Evolutionary conservation across 1,284 basidiomycete species (phyloP).

Genomic region (Moesziomyces parantarcticus): DNA sequence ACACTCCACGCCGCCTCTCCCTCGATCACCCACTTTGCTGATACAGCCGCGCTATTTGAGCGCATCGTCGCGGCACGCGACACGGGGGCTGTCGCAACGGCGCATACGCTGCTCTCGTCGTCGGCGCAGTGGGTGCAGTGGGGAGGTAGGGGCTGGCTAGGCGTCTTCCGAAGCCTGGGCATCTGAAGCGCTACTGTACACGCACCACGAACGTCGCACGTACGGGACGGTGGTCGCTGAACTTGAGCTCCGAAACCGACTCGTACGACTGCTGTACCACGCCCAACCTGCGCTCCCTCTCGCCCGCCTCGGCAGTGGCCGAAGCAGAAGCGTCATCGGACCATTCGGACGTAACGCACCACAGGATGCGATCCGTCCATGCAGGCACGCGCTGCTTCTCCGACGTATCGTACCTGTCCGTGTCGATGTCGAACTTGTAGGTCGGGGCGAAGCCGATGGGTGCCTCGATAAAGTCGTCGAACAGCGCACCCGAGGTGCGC

Average conservation of each 20-base stretch:
- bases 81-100: constrained; percentile 8
- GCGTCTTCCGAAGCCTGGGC: constrained; percentile 28
- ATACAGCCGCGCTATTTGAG: constrained; percentile 11
- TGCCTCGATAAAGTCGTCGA: constrained; percentile 87
- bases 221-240: constrained; percentile 50
- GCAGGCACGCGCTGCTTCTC: constrained; percentile 96
- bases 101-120: background rate
- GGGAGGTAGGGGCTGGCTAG: constrained; percentile 45
- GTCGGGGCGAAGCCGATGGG: constrained; percentile 87
- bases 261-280: constrained; percentile 38
- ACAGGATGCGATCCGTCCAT: constrained; percentile 84
- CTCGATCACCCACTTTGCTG: constrained; percentile 4
- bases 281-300: constrained; percentile 13
- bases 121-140: constrained; percentile 24
- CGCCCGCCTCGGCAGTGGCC: constrained; percentile 1
- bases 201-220: constrained; percentile 39
- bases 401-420: constrained; percentile 90
- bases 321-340: constrained; percentile 6
- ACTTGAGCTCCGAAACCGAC: constrained; percentile 22
- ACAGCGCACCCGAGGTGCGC: constrained; percentile 71
- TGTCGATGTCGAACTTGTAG: constrained; percentile 80
- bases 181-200: constrained; percentile 22
- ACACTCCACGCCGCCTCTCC: constrained; percentile 24
- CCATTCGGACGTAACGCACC: constrained; percentile 42
- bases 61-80: constrained; percentile 16